Base-by-base conservation (phyloP, 1,284 basidiomycete genomes). In the Melampsora americana region DNA sequence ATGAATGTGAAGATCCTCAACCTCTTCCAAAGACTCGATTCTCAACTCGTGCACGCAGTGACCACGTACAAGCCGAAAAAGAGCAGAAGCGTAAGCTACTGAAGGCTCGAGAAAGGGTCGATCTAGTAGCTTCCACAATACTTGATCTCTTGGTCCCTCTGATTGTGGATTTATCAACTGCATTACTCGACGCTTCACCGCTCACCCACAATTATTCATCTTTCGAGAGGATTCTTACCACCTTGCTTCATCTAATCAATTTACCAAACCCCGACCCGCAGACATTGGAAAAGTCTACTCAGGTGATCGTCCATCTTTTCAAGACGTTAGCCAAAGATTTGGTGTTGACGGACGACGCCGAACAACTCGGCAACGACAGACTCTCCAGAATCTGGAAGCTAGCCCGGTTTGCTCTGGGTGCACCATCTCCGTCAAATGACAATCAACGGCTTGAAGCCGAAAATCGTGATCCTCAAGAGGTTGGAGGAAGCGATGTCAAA, bases 311-410 rank as follows among this genome's bases (percentile, higher is more conserved):
- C 30, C 74, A 77, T 23, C 66, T 77, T 30, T 77, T 77, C 61
- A 69, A 77, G 53, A 77, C 74, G 12, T 69, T 77, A 14, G 66
- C 74, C 12, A 69, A 77, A 44, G 66, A 77, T 26, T 66, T 75
- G 28, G 61, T 59, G 6, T 61, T 66, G 69, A 42, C 61, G 1
- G 65, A 66, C 12, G n/a, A 60, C 32, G 32, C 60, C 28, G 59
- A 23, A 18, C 53, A 50, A n/a, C 50, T 67, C 48, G 60, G 67
- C 20, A 61, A 48, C 56, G 56, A 69, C 26, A 77, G 60, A 69
- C 60, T 77, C 16, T 20, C 42, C 28, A 42, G 35, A 28, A 69
- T 77, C 30, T 77, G 74, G 74, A 23, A 65, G 28, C 35, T 77
- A 18, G 74, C 68, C 16, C 74, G 74, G 4, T 60, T 64, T 39